These are phyloP conservation scores for Kwoniella dendrophila DNA, from an alignment of 768 basidiomycete genomes.

Conservation along the genomic window DNA sequence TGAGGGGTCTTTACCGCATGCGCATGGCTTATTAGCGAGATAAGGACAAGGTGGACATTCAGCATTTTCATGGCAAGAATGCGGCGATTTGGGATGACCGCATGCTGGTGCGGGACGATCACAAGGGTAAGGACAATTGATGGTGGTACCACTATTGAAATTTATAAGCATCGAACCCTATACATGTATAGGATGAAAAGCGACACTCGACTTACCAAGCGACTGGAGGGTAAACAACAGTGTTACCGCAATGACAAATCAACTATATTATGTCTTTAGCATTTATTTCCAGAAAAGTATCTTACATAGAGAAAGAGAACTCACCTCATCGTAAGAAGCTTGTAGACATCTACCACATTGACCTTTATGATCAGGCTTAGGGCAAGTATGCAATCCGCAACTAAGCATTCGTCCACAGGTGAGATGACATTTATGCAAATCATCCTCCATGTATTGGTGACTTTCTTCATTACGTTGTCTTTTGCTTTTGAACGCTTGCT, in stretches of 20 bases:
- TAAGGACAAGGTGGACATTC: slow-evolving; percentile 85
- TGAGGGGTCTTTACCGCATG: slow-evolving; percentile 77
- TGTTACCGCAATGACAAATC: slow-evolving; percentile 81
- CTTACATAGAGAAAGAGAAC: slow-evolving; percentile 28
- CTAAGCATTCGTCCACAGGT: slow-evolving; percentile 71
- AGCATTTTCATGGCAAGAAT: slow-evolving; percentile 78
- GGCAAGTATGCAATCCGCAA: slow-evolving; percentile 76
- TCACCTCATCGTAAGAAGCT: slow-evolving; percentile 88
- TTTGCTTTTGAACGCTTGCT: slow-evolving; percentile 60
- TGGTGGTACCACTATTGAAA: slow-evolving; percentile 53
- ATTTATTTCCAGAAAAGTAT: background rate
- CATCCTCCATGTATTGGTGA: slow-evolving; percentile 59
- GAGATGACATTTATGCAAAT: slow-evolving; percentile 79
- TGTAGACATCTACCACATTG: slow-evolving; percentile 79
- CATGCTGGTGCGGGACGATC: slow-evolving; percentile 70
- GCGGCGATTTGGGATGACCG: slow-evolving; percentile 76
- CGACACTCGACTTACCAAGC: slow-evolving; percentile 70
- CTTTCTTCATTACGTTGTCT: slow-evolving; percentile 61
- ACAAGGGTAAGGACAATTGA: slow-evolving; percentile 81
- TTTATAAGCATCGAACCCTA: background rate
- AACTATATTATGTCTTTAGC: slow-evolving; percentile 59
- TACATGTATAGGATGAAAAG: background rate
- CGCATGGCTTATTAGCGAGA: slow-evolving; percentile 76
- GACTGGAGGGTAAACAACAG: slow-evolving; percentile 62
- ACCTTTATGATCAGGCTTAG: slow-evolving; percentile 77